Evolutionary conservation across 371 early-diverging fungal genomes (phyloP).

Genomic region (Haplosporangium sp.): DNA sequence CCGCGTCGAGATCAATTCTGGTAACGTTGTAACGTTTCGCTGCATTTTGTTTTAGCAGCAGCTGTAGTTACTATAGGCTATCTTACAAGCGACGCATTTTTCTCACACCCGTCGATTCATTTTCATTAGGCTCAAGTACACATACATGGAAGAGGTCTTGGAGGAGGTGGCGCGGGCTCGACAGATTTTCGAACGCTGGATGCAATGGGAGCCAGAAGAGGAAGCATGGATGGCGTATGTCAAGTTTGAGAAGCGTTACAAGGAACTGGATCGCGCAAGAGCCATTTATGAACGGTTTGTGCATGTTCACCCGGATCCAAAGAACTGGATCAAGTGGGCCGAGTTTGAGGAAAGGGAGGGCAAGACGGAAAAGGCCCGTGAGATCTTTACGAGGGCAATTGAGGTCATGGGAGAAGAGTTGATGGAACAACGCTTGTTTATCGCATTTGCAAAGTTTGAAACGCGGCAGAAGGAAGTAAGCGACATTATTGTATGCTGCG

Average conservation of each 20-base stretch:
- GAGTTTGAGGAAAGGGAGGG: conserved; percentile 92
- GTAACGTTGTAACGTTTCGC: conserved; percentile 60
- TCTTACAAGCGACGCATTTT: too few relatives aligned
- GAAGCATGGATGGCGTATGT: conserved; percentile 95
- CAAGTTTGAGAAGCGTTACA: conserved; percentile 92
- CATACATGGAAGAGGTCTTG: conserved; percentile 96
- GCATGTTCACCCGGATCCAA: conserved; percentile 90
- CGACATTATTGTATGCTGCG: background rate
- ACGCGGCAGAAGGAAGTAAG: conserved; percentile 83
- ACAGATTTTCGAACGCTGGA: conserved; percentile 97
- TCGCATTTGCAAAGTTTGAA: conserved; percentile 97
- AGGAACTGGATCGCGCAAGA: conserved; percentile 86
- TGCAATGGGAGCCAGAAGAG: conserved; percentile 97
- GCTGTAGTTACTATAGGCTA: too few relatives aligned
- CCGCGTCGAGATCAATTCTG: conserved; percentile 97
- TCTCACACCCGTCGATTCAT: background rate
- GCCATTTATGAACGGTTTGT: conserved; percentile 88
- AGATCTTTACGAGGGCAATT: conserved; percentile 88
- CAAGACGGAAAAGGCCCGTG: conserved; percentile 81
- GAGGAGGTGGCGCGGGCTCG: conserved; percentile 92
- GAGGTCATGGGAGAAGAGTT: conserved; percentile 89
- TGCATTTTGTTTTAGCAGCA: background rate
- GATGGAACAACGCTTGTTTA: conserved; percentile 90
- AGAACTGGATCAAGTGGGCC: conserved; percentile 96
- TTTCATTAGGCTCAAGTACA: conserved; percentile 78